Base-by-base conservation (phyloP, 257 asterid genomes). In the Craterostigma plantagineum region DNA sequence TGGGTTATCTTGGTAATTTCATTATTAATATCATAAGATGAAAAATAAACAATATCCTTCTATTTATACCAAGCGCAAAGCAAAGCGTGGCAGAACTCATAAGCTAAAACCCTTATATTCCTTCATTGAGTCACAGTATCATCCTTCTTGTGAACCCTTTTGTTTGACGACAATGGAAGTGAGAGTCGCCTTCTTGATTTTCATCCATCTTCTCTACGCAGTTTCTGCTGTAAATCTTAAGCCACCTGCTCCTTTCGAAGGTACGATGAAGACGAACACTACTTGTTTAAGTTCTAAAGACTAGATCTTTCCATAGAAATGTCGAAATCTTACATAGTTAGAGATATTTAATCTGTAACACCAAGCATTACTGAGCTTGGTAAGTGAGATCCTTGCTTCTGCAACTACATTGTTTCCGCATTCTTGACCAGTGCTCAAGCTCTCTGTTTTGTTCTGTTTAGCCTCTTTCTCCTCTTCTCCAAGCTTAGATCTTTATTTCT, bases 211-310 rank as follows among this genome's bases (percentile, higher is more conserved):
- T 35, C 53, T 76, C 59, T 55, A 36, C 52, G 33, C 64, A 9
- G 63, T 42, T 48, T 64, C 65, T 48, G 71, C 76, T 35, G 42
- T 61, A 50, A 48, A 60, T 9, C 42, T 61, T 53, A 48, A 60
- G 10, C 69, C 76, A 41, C 60, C 68, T 48, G 37, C 63, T 58
- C 71, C 79, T 54, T 61, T 68, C 16, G 86, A 83, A 76, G 95
- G 95, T 76, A 68, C n/a, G 12, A 11, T 35, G 18, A 35, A 43
- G 40, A 12, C 7, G 12, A 10, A 11, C 15, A 8, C 12, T 39
- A 39, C 43, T 39, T 12, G 16, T n/a, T 39, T 39, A 7, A 12
- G 7, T 38, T 11, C 12, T 3, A 4, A 38, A 3, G 8, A 14
- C 42, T 4, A 4, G 4, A 11, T 14, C 3, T 38, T 8, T 11